A percentile compares a stretch with the other conserved stretches of the same genome.
Conservation (phyloP, 208 protist genomes). For the Trypanosoma rangeli region DNA sequence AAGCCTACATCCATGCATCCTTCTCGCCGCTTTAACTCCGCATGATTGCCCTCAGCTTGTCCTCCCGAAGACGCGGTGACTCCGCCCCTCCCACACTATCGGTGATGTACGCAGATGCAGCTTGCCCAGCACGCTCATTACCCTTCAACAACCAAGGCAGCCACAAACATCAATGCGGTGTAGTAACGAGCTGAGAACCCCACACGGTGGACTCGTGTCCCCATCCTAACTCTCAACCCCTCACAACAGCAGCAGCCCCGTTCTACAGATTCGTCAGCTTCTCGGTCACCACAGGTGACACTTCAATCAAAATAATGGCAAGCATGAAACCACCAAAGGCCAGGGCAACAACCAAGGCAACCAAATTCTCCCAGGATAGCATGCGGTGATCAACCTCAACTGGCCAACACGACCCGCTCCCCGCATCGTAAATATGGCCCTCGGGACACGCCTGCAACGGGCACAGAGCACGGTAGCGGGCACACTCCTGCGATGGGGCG, state of each 20-base stretch:
- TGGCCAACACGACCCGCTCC: not conserved
- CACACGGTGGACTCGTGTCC: too few species aligned
- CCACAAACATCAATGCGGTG: too few species aligned
- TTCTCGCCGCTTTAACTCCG: too few species aligned
- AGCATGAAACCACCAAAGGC: slow-evolving; percentile 14
- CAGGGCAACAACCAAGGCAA: not conserved
- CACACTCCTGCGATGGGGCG: slow-evolving; percentile 14
- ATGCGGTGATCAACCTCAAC: not conserved
- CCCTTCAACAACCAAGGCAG: too few species aligned
- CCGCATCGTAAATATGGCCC: slow-evolving; percentile 13
- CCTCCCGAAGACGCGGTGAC: too few species aligned
- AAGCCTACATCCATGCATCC: too few species aligned
- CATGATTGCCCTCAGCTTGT: too few species aligned
- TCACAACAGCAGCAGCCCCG: not conserved
- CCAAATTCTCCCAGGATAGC: not conserved
- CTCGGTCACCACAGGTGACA: slow-evolving; percentile 1
- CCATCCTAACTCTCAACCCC: too few species aligned
- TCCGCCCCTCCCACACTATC: too few species aligned
- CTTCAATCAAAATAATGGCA: slow-evolving; percentile 6
- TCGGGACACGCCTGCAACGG: slow-evolving; percentile 11
- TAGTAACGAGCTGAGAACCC: too few species aligned
- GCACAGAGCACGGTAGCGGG: slow-evolving; percentile 16
- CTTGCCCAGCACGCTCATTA: too few species aligned
- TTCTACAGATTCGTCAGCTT: not conserved
- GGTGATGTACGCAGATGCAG: too few species aligned